Percentiles rank a stretch among this genome's conserved stretches.
Evolutionary conservation across 2,329 filamentous ascomycete genomes (phyloP).

Genomic region (Chalara sp.): DNA sequence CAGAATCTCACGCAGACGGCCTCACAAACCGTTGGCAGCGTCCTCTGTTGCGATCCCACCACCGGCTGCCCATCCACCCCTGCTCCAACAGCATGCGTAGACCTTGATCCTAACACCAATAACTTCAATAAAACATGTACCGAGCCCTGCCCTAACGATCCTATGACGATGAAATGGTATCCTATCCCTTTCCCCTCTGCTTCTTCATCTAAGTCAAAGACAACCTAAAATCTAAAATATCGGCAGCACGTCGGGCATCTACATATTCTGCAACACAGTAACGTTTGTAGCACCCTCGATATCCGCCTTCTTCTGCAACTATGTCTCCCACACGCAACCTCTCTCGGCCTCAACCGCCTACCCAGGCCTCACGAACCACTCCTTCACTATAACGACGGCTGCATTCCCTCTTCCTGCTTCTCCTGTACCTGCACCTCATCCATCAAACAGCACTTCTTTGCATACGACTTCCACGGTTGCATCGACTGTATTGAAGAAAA

Average conservation of each 20-base stretch:
- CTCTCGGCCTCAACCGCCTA: conserved; percentile 6
- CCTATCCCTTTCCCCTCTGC: no score
- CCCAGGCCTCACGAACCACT: conserved; percentile 4
- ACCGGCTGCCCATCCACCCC: no score
- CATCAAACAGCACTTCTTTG: neutral
- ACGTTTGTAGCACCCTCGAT: conserved; percentile 8
- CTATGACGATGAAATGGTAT: no score
- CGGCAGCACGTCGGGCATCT: conserved; percentile 15
- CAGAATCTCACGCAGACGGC: no score
- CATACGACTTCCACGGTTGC: neutral
- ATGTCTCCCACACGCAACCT: conserved; percentile 8
- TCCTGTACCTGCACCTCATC: neutral
- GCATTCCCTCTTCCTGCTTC: conserved; percentile 3
- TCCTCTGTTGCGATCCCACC: no score
- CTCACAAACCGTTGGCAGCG: no score
- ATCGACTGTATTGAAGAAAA: neutral
- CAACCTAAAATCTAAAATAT: no score
- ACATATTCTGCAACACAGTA: conserved; percentile 15
- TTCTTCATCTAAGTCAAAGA: no score
- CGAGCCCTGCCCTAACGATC: no score
- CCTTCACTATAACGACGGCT: conserved; percentile 6
- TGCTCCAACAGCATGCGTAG: no score
- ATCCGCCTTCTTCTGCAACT: conserved; percentile 15
- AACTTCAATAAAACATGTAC: no score
- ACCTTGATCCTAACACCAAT: no score